Percentiles rank a stretch among this genome's conserved stretches.
These are phyloP conservation scores for Pisolithus albus DNA, from an alignment of 768 basidiomycete species.

Conservation along the genomic window DNA sequence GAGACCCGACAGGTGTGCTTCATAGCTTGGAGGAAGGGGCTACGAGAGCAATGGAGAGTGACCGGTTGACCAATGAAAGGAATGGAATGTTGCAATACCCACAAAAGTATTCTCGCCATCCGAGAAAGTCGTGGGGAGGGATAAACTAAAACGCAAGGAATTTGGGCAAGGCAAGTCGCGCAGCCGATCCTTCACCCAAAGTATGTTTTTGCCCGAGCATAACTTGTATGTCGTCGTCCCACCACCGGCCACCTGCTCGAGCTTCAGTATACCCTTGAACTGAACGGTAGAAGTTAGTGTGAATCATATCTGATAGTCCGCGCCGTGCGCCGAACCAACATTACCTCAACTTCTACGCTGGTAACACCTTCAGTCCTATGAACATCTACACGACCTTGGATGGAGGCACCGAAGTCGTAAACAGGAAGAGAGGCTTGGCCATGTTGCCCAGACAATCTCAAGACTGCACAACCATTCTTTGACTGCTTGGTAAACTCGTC, in stretches of 20 bases:
- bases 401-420: conserved; percentile 44
- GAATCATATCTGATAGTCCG: background rate
- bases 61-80: background rate
- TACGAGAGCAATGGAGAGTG: conserved; percentile 19
- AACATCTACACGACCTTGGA: conserved; percentile 54
- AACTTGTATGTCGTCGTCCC: conserved; percentile 48
- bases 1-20: conserved; percentile 60
- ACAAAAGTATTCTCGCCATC: conserved; percentile 56
- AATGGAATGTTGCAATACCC: conserved; percentile 14
- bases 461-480: conserved; percentile 43
- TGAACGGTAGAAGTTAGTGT: conserved; percentile 14
- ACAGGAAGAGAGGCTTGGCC: conserved; percentile 45
- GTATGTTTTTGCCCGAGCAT: conserved; percentile 42
- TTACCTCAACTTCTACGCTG: conserved; percentile 59
- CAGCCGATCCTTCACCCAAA: conserved; percentile 51
- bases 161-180: conserved; percentile 42
- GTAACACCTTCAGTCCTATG: conserved; percentile 48
- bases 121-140: conserved; percentile 52
- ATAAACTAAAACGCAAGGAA: conserved; percentile 46
- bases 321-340: conserved; percentile 4
- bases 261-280: conserved; percentile 54
- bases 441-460: conserved; percentile 50
- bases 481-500: conserved; percentile 55
- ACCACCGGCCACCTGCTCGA: conserved; percentile 64
- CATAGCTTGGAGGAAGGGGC: conserved; percentile 66